phyloP scores from a whole-genome alignment of 2,329 filamentous ascomycete species.

The Penicillium sp. region DNA sequence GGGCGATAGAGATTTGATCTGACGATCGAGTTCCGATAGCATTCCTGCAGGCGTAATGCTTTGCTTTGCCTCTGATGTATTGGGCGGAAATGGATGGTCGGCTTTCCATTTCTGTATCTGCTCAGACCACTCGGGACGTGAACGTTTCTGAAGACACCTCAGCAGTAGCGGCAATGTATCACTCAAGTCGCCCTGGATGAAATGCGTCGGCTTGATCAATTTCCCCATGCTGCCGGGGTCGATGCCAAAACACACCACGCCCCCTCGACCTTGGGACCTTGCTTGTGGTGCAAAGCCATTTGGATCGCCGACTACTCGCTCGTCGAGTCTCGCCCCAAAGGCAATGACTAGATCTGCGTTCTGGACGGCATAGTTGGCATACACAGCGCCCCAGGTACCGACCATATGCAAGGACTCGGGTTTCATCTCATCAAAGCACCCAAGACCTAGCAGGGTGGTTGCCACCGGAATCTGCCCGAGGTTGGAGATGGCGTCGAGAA shows the following conservation, averaged over 20 bases:
- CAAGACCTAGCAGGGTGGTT: slow-evolving; percentile 84
- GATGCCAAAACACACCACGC: slow-evolving; percentile 93
- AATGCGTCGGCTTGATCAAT: slow-evolving; percentile 87
- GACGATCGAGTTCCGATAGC: slow-evolving; percentile 65
- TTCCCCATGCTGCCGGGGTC: slow-evolving; percentile 99
- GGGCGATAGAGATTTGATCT: no score
- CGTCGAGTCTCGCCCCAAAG: slow-evolving; percentile 84
- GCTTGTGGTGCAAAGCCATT: slow-evolving; percentile 79
- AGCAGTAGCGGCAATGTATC: slow-evolving; percentile 71
- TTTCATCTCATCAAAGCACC: slow-evolving; percentile 82
- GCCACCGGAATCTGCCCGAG: slow-evolving; percentile 86
- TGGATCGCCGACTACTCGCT: slow-evolving; percentile 75
- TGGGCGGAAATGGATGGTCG: slow-evolving; percentile 72
- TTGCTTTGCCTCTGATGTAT: slow-evolving; percentile 69
- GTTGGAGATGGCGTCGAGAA: slow-evolving; percentile 73
- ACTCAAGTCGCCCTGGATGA: slow-evolving; percentile 83
- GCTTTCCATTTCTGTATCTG: slow-evolving; percentile 83
- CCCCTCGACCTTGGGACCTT: slow-evolving; percentile 71
- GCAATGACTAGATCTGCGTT: slow-evolving; percentile 89
- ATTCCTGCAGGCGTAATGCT: neutral
- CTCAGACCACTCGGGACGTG: slow-evolving; percentile 73
- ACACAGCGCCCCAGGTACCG: slow-evolving; percentile 90
- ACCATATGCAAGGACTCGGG: slow-evolving; percentile 92
- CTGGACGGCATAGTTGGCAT: slow-evolving; percentile 94
- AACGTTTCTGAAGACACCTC: slow-evolving; percentile 23